These are phyloP conservation scores for Stramenopiles sp. DNA, from an alignment of 352 stramenopile species.

Conservation along the genomic window DNA sequence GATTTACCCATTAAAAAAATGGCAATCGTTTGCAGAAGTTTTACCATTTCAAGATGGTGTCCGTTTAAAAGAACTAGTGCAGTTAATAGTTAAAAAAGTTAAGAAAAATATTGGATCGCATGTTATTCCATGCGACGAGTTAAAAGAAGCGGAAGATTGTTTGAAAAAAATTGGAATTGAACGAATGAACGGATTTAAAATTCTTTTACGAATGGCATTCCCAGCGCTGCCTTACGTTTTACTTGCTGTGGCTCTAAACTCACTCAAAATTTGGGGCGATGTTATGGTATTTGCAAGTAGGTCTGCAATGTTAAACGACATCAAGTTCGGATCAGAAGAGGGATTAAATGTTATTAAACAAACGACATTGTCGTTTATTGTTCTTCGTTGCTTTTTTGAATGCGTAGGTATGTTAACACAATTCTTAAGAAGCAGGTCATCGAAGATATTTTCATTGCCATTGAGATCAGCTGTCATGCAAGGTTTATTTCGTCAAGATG, in stretches of 20 bases:
- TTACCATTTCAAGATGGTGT: not conserved
- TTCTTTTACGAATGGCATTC: not conserved
- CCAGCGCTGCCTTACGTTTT: not conserved
- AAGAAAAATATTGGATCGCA: conserved; percentile 1
- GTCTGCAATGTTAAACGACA: not conserved
- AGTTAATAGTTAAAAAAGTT: not conserved
- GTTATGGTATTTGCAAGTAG: conserved; percentile 3
- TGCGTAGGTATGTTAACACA: not conserved
- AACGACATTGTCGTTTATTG: not conserved
- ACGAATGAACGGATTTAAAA: not conserved
- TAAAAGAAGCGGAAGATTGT: not conserved
- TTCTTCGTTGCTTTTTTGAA: not conserved
- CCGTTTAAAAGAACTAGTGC: conserved; percentile 1
- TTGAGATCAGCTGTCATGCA: not conserved
- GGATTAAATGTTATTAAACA: not conserved
- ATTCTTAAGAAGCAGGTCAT: not conserved
- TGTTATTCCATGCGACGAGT: not conserved
- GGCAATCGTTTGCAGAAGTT: not conserved
- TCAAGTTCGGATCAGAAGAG: not conserved
- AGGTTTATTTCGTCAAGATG: not conserved
- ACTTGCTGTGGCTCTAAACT: not conserved
- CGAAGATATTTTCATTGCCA: not conserved
- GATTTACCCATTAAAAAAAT: not conserved
- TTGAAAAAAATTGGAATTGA: not conserved
- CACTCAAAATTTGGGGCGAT: not conserved